Evolutionary conservation across 768 basidiomycete species (phyloP).

Genomic region (Pisolithus albus): DNA sequence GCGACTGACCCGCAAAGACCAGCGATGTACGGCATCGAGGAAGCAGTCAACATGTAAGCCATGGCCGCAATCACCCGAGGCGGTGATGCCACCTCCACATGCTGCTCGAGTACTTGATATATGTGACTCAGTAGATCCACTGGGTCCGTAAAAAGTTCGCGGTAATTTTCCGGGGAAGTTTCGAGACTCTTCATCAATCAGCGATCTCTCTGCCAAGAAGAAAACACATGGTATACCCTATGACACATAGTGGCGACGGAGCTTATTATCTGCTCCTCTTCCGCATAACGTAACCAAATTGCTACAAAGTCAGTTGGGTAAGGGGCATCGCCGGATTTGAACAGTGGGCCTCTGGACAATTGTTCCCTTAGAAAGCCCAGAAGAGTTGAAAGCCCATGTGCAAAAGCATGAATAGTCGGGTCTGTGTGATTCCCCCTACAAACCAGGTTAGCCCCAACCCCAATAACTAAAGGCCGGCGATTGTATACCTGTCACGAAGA

Average conservation of each 20-base stretch:
- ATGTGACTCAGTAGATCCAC: constrained; percentile 52
- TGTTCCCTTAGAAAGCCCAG: constrained; percentile 44
- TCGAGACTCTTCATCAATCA: constrained; percentile 19
- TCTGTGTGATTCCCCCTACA: constrained; percentile 40
- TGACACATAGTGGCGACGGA: constrained; percentile 54
- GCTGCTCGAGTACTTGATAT: constrained; percentile 48
- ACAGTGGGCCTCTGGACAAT: constrained; percentile 37
- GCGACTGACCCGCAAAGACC: constrained; percentile 56
- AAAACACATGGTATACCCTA: constrained; percentile 38
- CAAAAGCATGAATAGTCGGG: constrained; percentile 58
- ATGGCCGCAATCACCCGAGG: constrained; percentile 44
- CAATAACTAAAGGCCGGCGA: neutral
- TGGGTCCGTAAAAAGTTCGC: constrained; percentile 37
- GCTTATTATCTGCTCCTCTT: constrained; percentile 41
- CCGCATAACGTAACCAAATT: constrained; percentile 45
- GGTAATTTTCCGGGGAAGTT: constrained; percentile 34
- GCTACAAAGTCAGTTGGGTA: constrained; percentile 29
- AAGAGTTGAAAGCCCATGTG: constrained; percentile 54
- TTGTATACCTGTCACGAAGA: constrained; percentile 44
- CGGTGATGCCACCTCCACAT: constrained; percentile 49
- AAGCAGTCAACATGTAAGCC: constrained; percentile 59
- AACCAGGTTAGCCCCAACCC: constrained; percentile 1
- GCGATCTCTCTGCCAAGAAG: neutral
- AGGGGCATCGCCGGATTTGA: constrained; percentile 13
- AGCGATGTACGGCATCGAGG: constrained; percentile 59